Percentiles rank a stretch among this genome's conserved stretches.
Evolutionary conservation across 495 filamentous ascomycete genomes (phyloP).

Genomic region (Neurospora sp.): DNA sequence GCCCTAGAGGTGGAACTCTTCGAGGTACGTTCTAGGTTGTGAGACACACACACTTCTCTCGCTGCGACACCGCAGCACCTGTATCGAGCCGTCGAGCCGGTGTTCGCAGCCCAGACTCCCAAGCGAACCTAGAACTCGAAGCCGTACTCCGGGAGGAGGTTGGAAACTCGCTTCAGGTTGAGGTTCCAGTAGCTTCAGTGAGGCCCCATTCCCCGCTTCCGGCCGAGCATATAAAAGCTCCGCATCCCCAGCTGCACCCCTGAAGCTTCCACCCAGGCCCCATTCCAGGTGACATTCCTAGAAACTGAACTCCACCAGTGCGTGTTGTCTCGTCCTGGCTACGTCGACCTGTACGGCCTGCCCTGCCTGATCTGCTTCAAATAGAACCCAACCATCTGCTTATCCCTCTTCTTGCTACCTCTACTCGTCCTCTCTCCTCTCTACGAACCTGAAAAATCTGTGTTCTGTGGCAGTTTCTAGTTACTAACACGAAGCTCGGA

Average conservation of each 20-base stretch:
- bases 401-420: background rate
- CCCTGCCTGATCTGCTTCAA: background rate
- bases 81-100: background rate
- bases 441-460: background rate
- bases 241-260: background rate
- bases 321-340: background rate
- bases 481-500: background rate
- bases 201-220: background rate
- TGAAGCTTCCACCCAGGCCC: background rate
- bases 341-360: background rate
- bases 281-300: background rate
- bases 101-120: background rate
- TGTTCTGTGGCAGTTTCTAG: background rate
- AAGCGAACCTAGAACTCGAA: background rate
- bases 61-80: background rate
- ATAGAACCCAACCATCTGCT: background rate
- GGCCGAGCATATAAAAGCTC: background rate
- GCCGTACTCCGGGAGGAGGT: background rate
- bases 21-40: background rate
- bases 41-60: background rate
- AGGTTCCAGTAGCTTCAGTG: background rate
- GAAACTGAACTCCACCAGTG: background rate
- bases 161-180: background rate
- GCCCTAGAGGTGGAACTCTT: background rate
- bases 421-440: background rate